phyloP scores from a whole-genome alignment of 140 eudicot species.

The Cichorium intybus region DNA sequence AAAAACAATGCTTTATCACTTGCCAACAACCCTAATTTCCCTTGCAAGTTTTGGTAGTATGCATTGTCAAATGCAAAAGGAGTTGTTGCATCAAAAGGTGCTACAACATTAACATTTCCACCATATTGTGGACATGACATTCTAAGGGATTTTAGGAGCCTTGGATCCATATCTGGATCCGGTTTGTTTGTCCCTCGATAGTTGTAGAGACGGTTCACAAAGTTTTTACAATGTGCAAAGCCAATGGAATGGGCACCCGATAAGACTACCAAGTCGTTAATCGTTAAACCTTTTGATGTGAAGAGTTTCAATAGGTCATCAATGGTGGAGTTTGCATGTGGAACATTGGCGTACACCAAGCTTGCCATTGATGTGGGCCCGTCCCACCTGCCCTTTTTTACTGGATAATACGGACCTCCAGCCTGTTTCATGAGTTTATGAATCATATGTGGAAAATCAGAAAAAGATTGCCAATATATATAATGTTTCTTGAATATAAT shows the following conservation, averaged over 20 bases:
- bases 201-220: slow-evolving; percentile 59
- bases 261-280: slow-evolving; percentile 63
- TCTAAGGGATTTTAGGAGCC: slow-evolving; percentile 64
- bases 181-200: slow-evolving; percentile 56
- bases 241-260: slow-evolving; percentile 90
- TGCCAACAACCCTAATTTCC: slow-evolving; percentile 57
- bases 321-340: slow-evolving; percentile 57
- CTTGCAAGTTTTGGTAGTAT: slow-evolving; percentile 70
- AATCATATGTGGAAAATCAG: not conserved
- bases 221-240: slow-evolving; percentile 67
- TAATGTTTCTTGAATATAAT: too few relatives aligned
- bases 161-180: slow-evolving; percentile 67
- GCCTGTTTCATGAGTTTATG: slow-evolving; percentile 30
- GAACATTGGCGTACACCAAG: slow-evolving; percentile 52
- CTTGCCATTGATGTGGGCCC: slow-evolving; percentile 67
- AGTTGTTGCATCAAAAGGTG: slow-evolving; percentile 85
- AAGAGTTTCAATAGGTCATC: slow-evolving; percentile 57
- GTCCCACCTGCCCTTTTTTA: slow-evolving; percentile 92
- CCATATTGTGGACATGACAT: slow-evolving; percentile 88
- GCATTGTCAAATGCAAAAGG: slow-evolving; percentile 78
- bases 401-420: slow-evolving; percentile 83
- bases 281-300: slow-evolving; percentile 67
- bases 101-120: slow-evolving; percentile 54
- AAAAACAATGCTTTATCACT: slow-evolving; percentile 67
- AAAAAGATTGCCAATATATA: not conserved